phyloP scores from a whole-genome alignment of 1,139 yeast genomes.

The Eremothecium gossypii region DNA sequence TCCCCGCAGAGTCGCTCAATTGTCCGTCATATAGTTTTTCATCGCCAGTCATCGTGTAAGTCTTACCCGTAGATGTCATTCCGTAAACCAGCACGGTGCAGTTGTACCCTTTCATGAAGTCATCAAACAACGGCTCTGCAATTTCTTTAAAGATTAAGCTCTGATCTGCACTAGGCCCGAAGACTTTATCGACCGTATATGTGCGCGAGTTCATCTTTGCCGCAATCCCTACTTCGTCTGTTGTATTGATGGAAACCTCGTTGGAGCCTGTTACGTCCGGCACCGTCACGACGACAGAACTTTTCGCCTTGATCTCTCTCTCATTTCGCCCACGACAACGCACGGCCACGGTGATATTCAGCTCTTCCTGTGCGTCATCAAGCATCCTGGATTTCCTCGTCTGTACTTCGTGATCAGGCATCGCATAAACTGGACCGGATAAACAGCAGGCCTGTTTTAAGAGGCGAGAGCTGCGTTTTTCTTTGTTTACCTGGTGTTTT shows the following conservation, averaged over 20 bases:
- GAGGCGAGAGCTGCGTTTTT: too few relatives aligned
- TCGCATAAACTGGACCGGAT: background rate
- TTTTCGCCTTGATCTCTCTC: conserved; percentile 60
- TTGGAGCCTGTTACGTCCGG: conserved; percentile 36
- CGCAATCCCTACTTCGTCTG: conserved; percentile 36
- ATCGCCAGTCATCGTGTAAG: conserved; percentile 73
- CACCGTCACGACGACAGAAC: conserved; percentile 63
- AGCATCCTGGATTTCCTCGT: conserved; percentile 1
- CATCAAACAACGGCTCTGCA: conserved; percentile 58
- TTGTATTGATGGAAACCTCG: conserved; percentile 34
- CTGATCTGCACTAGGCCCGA: conserved; percentile 67
- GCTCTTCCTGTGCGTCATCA: conserved; percentile 17
- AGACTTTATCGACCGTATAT: conserved; percentile 63
- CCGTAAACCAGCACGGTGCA: conserved; percentile 73
- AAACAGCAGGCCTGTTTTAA: background rate
- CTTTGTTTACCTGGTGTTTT: too few relatives aligned
- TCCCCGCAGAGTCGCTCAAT: conserved; percentile 55
- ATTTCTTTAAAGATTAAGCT: conserved; percentile 46
- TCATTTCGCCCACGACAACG: conserved; percentile 78
- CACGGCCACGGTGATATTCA: conserved; percentile 71
- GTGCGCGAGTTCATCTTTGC: conserved; percentile 38
- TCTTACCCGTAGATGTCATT: conserved; percentile 74
- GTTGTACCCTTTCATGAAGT: conserved; percentile 59
- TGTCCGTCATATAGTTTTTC: conserved; percentile 40
- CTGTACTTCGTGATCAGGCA: background rate